phyloP scores from a whole-genome alignment of 2,329 filamentous ascomycete genomes.

The Nothophaeocryptopus gaeumannii region DNA sequence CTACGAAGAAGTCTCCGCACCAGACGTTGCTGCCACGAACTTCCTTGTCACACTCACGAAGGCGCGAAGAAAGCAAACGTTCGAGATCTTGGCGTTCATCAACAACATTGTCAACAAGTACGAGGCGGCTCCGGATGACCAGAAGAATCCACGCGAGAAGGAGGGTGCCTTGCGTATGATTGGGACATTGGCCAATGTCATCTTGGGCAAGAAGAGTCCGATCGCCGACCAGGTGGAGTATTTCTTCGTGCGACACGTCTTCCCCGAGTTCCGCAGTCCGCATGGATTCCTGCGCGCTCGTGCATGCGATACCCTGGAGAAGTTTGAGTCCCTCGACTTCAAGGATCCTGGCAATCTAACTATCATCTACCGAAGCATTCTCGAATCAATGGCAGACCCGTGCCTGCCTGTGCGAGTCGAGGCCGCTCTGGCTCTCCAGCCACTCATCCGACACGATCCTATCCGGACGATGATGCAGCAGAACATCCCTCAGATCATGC shows the following conservation, averaged over 20 bases:
- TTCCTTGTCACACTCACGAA: constrained; percentile 95
- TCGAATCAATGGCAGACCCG: constrained; percentile 95
- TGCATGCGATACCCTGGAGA: constrained; percentile 95
- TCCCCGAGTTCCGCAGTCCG: constrained; percentile 91
- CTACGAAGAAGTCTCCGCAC: constrained; percentile 93
- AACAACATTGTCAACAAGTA: constrained; percentile 94
- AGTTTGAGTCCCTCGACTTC: constrained; percentile 96
- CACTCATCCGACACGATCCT: constrained; percentile 89
- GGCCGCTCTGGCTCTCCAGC: constrained; percentile 88
- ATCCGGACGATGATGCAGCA: constrained; percentile 95
- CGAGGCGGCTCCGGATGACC: constrained; percentile 75
- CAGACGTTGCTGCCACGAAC: constrained; percentile 93
- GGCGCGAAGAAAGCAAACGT: constrained; percentile 90
- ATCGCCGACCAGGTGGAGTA: constrained; percentile 98
- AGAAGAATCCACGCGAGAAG: constrained; percentile 93
- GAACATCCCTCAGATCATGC: constrained; percentile 98
- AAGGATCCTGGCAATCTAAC: constrained; percentile 94
- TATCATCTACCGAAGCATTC: constrained; percentile 92
- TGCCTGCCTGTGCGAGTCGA: constrained; percentile 91
- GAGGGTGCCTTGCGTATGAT: constrained; percentile 97
- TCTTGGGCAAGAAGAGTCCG: constrained; percentile 95
- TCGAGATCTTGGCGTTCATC: constrained; percentile 89
- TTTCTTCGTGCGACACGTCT: constrained; percentile 96
- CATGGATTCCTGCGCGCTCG: constrained; percentile 91
- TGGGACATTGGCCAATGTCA: constrained; percentile 87